Evolutionary conservation across 1,284 basidiomycete species (phyloP).

Genomic region (Porphyrellus sp.): DNA sequence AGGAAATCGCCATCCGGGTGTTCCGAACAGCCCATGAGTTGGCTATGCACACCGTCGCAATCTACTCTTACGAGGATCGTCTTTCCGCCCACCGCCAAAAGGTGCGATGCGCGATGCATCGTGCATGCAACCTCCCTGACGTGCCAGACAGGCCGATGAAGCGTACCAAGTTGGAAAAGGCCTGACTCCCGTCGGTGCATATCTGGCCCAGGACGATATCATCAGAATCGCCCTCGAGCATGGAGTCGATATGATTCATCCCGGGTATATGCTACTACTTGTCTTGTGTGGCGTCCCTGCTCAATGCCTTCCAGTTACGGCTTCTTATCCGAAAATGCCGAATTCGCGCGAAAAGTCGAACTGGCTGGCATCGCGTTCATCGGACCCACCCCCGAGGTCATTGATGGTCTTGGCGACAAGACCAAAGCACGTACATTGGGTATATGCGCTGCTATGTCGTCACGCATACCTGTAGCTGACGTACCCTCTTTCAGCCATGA

Average conservation of each 20-base stretch:
- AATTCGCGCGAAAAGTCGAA: conserved; percentile 95
- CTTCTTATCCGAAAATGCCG: conserved; percentile 96
- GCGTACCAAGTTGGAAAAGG: conserved; percentile 98
- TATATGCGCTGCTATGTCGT: conserved; percentile 32
- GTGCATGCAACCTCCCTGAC: conserved; percentile 10
- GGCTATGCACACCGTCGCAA: conserved; percentile 98
- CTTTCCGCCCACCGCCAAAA: conserved; percentile 98
- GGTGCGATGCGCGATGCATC: conserved; percentile 47
- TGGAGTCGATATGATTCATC: conserved; percentile 99
- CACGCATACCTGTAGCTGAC: conserved; percentile 8
- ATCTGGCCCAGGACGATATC: conserved; percentile 97
- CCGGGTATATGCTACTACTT: conserved; percentile 59
- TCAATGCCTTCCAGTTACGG: conserved; percentile 67
- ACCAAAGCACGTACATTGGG: conserved; percentile 92
- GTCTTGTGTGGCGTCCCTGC: background rate
- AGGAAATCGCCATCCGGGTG: conserved; percentile 99
- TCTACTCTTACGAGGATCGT: conserved; percentile 97
- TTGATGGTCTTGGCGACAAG: conserved; percentile 98
- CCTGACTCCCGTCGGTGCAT: conserved; percentile 92
- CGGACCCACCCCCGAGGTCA: conserved; percentile 94
- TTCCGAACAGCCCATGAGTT: conserved; percentile 99
- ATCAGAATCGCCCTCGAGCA: conserved; percentile 93
- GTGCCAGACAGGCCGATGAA: conserved; percentile 88
- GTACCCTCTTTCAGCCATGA: conserved; percentile 56
- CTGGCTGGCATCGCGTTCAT: conserved; percentile 97